Conservation (phyloP, 768 basidiomycete genomes). For the Stropharia rugosoannulata region DNA sequence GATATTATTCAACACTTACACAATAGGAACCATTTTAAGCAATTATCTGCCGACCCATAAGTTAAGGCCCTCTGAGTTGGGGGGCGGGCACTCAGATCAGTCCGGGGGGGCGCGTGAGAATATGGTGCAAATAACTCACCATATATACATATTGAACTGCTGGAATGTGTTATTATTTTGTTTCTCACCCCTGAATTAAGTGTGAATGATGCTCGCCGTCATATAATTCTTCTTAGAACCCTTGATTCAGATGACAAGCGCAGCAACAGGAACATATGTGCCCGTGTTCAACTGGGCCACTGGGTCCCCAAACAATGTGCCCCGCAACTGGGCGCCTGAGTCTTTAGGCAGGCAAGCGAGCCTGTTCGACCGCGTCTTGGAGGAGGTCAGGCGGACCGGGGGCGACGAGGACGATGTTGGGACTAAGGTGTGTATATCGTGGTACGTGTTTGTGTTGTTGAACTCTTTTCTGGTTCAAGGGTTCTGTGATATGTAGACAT, state of each 20-base stretch:
- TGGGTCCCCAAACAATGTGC: not conserved
- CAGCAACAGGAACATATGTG: not conserved
- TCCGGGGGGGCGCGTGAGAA: too few species aligned
- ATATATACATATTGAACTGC: too few species aligned
- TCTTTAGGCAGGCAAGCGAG: not conserved
- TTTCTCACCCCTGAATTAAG: not conserved
- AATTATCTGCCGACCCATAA: too few species aligned
- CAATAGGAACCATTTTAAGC: too few species aligned
- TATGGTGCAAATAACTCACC: too few species aligned
- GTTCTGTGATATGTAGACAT: not conserved
- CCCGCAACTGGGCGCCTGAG: not conserved
- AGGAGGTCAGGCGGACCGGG: not conserved
- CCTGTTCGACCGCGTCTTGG: not conserved
- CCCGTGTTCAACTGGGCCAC: not conserved
- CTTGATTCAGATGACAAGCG: not conserved
- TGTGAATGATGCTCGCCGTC: not conserved
- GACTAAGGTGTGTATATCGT: not conserved
- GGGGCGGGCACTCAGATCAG: too few species aligned
- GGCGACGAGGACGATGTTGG: not conserved
- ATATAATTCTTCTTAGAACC: not conserved
- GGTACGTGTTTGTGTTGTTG: not conserved
- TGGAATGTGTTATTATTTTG: too few species aligned
- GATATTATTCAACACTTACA: too few species aligned
- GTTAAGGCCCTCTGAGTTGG: too few species aligned
- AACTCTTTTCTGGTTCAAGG: not conserved